Percentiles rank a stretch among this genome's conserved stretches.
Conservation (phyloP, 257 asterid genomes). For the Plantago elongata region DNA sequence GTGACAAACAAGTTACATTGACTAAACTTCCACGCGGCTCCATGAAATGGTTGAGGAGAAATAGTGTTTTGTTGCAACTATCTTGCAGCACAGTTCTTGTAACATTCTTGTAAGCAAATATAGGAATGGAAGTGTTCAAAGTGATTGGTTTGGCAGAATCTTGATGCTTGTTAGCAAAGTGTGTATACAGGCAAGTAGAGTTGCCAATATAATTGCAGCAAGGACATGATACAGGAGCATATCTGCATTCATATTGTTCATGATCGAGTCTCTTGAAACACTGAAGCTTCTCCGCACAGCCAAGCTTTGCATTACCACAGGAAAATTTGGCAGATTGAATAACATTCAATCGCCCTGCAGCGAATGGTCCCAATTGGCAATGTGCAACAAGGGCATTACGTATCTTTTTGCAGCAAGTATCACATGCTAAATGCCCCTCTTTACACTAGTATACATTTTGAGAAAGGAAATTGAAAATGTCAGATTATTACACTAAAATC, state of each 20-base stretch:
- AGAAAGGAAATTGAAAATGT: too few species aligned
- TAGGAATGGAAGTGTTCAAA: background rate
- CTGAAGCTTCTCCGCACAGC: background rate
- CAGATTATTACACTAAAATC: too few species aligned
- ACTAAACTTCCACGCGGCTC: conserved; percentile 40
- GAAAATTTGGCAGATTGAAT: conserved; percentile 41
- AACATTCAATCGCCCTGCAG: conserved; percentile 74
- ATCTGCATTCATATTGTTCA: background rate
- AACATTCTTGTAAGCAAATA: background rate
- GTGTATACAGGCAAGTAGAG: background rate
- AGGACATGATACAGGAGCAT: conserved; percentile 30
- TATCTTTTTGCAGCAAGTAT: conserved; percentile 54
- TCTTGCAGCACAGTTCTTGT: background rate
- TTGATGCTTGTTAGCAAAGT: background rate
- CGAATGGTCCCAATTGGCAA: conserved; percentile 71
- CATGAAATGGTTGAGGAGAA: conserved; percentile 36
- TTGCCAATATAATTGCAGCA: conserved; percentile 22
- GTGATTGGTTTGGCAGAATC: background rate
- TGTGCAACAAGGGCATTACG: conserved; percentile 54
- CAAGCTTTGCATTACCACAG: background rate
- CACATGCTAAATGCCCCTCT: conserved; percentile 75
- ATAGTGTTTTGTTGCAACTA: conserved; percentile 20
- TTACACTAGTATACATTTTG: conserved; percentile 43
- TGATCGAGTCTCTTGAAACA: background rate
- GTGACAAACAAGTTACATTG: conserved; percentile 40